These are phyloP conservation scores for Jasminum sambac DNA, from an alignment of 257 asterid species.

Conservation along the genomic window DNA sequence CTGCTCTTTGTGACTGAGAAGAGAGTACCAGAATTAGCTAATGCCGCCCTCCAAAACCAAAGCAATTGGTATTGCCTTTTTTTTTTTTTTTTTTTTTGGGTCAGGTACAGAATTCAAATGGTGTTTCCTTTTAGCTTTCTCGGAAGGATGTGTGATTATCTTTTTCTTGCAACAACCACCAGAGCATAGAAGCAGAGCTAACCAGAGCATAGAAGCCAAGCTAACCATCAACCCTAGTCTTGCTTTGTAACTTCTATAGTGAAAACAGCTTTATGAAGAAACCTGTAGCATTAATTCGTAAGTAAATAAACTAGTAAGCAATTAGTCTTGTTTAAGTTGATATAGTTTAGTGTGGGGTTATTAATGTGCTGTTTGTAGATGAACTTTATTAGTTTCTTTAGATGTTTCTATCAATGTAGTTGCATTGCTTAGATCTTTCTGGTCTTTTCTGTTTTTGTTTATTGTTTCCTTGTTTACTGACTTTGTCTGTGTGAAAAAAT, in stretches of 20 bases:
- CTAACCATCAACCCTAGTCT: not conserved
- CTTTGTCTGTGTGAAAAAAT: not conserved
- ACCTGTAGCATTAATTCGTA: not conserved
- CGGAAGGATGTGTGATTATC: not conserved
- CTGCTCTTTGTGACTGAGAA: not conserved
- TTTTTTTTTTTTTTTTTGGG: too few species aligned
- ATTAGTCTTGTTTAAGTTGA: not conserved
- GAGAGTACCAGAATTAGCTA: not conserved
- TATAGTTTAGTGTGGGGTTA: not conserved
- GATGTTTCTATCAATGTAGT: not conserved
- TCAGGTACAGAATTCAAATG: conserved; percentile 3
- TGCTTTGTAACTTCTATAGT: not conserved
- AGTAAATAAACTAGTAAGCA: not conserved
- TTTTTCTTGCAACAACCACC: not conserved
- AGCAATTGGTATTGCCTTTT: not conserved
- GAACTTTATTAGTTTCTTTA: conserved; percentile 13
- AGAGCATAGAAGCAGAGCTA: not conserved
- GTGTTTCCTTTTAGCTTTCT: not conserved
- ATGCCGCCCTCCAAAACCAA: not conserved
- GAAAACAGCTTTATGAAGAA: not conserved
- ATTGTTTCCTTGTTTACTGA: conserved; percentile 9
- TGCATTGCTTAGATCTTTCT: not conserved
- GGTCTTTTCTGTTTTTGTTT: not conserved
- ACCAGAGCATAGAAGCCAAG: not conserved
- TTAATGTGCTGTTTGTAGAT: not conserved